phyloP scores from a whole-genome alignment of 495 filamentous ascomycete genomes.

The Corynascus novoguineensis region DNA sequence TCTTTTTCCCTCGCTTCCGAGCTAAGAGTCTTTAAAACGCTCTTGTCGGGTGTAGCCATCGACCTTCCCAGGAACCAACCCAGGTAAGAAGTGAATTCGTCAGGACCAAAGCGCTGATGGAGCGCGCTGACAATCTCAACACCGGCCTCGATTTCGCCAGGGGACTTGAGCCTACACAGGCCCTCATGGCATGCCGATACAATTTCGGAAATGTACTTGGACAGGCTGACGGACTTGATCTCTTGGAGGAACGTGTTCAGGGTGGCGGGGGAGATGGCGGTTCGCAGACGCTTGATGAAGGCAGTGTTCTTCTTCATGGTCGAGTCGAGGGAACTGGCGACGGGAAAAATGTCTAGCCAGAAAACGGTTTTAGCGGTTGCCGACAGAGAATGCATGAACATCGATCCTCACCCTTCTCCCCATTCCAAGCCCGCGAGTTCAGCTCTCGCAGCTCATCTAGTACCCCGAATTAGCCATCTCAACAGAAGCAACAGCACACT shows the following conservation, averaged over 20 bases:
- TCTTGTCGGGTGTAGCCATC: slow-evolving; percentile 86
- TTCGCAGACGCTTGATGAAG: slow-evolving; percentile 94
- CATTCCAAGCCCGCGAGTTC: slow-evolving; percentile 82
- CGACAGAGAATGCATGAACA: not conserved
- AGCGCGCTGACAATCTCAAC: slow-evolving; percentile 91
- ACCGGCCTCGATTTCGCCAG: slow-evolving; percentile 82
- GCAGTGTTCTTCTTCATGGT: slow-evolving; percentile 98
- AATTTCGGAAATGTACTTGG: slow-evolving; percentile 97
- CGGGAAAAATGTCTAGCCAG: slow-evolving; percentile 67
- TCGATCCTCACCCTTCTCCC: slow-evolving; percentile 63
- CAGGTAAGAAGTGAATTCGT: slow-evolving; percentile 84
- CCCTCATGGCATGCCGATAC: slow-evolving; percentile 98
- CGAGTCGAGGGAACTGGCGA: slow-evolving; percentile 80
- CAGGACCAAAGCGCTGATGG: slow-evolving; percentile 90
- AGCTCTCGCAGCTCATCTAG: slow-evolving; percentile 83
- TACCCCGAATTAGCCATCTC: not conserved
- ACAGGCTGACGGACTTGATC: slow-evolving; percentile 83
- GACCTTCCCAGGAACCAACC: slow-evolving; percentile 91
- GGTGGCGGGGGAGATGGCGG: slow-evolving; percentile 73
- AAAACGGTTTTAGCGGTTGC: not conserved
- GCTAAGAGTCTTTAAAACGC: slow-evolving; percentile 68
- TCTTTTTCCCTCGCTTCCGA: slow-evolving; percentile 86
- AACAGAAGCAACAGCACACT: not conserved
- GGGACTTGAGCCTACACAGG: slow-evolving; percentile 81
- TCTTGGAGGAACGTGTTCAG: slow-evolving; percentile 83